Conservation (phyloP, 2,329 filamentous ascomycete species). For the Colletotrichum sansevieriae region DNA sequence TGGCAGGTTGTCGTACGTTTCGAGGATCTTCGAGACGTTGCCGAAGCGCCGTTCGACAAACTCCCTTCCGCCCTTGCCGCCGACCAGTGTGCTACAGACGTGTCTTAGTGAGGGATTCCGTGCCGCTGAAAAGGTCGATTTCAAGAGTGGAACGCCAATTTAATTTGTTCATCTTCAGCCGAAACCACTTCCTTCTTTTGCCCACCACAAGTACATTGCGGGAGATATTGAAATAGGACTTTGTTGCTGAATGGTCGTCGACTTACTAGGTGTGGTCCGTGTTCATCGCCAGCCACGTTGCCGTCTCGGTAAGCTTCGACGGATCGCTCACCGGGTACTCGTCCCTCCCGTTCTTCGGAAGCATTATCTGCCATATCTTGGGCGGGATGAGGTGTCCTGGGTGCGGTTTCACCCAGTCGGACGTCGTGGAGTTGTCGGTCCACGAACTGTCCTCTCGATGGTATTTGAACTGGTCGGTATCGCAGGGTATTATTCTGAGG, state of each 20-base stretch:
- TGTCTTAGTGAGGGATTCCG: background rate
- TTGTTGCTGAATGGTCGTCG: background rate
- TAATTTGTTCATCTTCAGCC: too few species aligned
- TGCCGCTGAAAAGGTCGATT: background rate
- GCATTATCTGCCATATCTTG: conserved; percentile 42
- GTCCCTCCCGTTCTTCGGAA: conserved; percentile 23
- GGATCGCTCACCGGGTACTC: conserved; percentile 13
- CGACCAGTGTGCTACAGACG: conserved; percentile 45
- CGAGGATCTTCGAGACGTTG: conserved; percentile 41
- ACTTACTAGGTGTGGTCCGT: conserved; percentile 40
- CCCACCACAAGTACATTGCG: too few species aligned
- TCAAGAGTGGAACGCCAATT: too few species aligned
- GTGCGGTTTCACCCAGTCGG: conserved; percentile 16
- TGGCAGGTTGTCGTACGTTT: conserved; percentile 44
- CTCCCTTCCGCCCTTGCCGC: conserved; percentile 44
- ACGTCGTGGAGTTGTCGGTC: conserved; percentile 20
- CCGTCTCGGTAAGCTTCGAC: conserved; percentile 29
- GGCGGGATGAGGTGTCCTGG: conserved; percentile 27
- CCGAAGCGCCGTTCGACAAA: conserved; percentile 43
- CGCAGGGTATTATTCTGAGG: background rate
- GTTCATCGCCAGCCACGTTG: conserved; percentile 41
- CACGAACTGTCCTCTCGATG: background rate
- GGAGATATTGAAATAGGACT: background rate
- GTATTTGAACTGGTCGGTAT: background rate
- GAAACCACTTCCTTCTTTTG: too few species aligned